Evolutionary conservation across 2,329 filamentous ascomycete species (phyloP).

Genomic region (Grosmannia clavigera): DNA sequence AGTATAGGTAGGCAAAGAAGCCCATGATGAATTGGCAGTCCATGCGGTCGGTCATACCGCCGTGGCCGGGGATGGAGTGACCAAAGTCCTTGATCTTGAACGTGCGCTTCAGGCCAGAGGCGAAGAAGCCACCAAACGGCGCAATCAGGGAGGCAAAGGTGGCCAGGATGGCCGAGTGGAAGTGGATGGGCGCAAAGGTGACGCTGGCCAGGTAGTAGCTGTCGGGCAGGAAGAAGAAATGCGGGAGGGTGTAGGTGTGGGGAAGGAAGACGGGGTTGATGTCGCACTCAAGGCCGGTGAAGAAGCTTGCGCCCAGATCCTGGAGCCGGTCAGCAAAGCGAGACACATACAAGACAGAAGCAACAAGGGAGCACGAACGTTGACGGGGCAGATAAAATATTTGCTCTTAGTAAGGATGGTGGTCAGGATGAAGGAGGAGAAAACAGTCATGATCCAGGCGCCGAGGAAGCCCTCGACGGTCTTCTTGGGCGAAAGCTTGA

Average conservation of each 20-base stretch:
- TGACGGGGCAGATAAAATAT: constrained; percentile 97
- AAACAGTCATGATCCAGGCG: constrained; percentile 88
- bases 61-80: constrained; percentile 92
- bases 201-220: constrained; percentile 44
- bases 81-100: constrained; percentile 99
- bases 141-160: constrained; percentile 94
- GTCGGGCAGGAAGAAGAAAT: constrained; percentile 59
- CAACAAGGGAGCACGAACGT: constrained; percentile 33
- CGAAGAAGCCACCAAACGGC: constrained; percentile 96
- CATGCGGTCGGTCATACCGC: constrained; percentile 97
- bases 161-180: constrained; percentile 81
- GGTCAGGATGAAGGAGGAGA: constrained; percentile 72
- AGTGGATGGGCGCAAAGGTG: constrained; percentile 75
- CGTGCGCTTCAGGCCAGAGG: constrained; percentile 90
- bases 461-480: constrained; percentile 96
- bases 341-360: neutral
- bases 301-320: constrained; percentile 86
- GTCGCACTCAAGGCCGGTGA: constrained; percentile 78
- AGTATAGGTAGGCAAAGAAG: constrained; percentile 97
- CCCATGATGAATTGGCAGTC: constrained; percentile 99
- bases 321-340: constrained; percentile 13
- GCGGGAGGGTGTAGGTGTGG: constrained; percentile 59
- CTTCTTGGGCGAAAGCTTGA: constrained; percentile 98
- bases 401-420: constrained; percentile 80
- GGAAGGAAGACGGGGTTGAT: constrained; percentile 86